These are phyloP conservation scores for Apiotrichum domesticum DNA, from an alignment of 1,284 basidiomycete genomes.

Conservation along the genomic window DNA sequence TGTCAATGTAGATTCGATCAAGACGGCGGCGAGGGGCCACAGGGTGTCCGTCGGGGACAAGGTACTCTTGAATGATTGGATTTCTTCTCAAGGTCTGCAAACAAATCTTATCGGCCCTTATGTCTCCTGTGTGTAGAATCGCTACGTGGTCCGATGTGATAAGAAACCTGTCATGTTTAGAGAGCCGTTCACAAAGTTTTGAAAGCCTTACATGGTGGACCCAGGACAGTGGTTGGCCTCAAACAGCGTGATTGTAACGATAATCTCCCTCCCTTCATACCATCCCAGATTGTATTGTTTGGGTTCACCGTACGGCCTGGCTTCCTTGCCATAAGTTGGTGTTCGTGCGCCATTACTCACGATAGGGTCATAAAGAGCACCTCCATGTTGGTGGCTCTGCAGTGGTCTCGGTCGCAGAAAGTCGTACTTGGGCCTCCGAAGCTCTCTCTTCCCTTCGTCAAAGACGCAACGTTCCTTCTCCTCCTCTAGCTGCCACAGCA, in stretches of 20 bases:
- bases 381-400: slow-evolving; percentile 7
- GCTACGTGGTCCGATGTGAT: slow-evolving; percentile 67
- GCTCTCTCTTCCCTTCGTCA: slow-evolving; percentile 54
- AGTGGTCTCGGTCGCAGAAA: not conserved
- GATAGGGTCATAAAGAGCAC: slow-evolving; percentile 24
- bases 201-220: slow-evolving; percentile 66
- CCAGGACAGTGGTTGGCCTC: slow-evolving; percentile 95
- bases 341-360: slow-evolving; percentile 14
- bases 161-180: slow-evolving; percentile 60
- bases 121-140: slow-evolving; percentile 85
- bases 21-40: slow-evolving; percentile 39
- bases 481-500: slow-evolving; percentile 68
- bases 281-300: slow-evolving; percentile 58
- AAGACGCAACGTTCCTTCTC: slow-evolving; percentile 56
- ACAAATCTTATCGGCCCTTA: slow-evolving; percentile 77
- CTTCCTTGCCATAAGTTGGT: slow-evolving; percentile 16
- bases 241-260: slow-evolving; percentile 64
- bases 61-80: slow-evolving; percentile 64
- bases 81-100: slow-evolving; percentile 61
- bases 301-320: slow-evolving; percentile 48
- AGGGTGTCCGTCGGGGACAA: slow-evolving; percentile 43
- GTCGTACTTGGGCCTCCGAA: slow-evolving; percentile 53
- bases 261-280: slow-evolving; percentile 49
- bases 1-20: slow-evolving; percentile 82
- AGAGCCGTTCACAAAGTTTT: not conserved